These are phyloP conservation scores for Coemansia sp. DNA, from an alignment of 192 early-diverging fungal genomes.

Conservation along the genomic window DNA sequence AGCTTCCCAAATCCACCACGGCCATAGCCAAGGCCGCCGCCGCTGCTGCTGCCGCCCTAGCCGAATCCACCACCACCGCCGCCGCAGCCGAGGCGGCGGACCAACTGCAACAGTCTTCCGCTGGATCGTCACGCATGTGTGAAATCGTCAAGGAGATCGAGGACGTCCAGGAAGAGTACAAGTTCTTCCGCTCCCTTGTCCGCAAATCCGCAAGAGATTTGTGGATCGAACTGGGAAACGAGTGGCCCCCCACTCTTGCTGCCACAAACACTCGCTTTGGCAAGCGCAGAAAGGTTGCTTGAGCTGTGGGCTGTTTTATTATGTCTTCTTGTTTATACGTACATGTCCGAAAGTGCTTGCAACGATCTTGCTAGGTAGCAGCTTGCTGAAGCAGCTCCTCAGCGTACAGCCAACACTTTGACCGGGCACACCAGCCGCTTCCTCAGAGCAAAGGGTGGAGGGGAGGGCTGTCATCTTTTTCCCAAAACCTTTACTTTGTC, in stretches of 20 bases:
- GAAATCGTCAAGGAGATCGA: conserved; percentile 26
- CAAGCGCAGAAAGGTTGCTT: conserved; percentile 40
- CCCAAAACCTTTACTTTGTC: too few relatives aligned
- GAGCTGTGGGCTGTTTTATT: background rate
- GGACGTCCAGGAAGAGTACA: conserved; percentile 46
- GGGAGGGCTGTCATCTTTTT: too few relatives aligned
- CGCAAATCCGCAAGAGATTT: conserved; percentile 43
- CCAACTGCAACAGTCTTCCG: background rate
- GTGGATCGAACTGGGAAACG: conserved; percentile 50
- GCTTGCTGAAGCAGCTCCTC: too few relatives aligned
- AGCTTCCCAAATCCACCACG: conserved; percentile 2
- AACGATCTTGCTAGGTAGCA: too few relatives aligned
- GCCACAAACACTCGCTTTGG: conserved; percentile 39
- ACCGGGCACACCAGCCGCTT: too few relatives aligned
- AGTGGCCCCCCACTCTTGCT: conserved; percentile 44
- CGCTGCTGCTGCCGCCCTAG: conserved; percentile 3
- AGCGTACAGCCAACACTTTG: too few relatives aligned
- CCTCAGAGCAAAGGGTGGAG: too few relatives aligned
- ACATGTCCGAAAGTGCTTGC: too few relatives aligned
- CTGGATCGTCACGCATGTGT: conserved; percentile 10
- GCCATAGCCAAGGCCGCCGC: background rate
- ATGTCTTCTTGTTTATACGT: background rate
- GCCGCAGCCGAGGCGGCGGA: background rate
- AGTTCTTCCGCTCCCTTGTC: conserved; percentile 27
- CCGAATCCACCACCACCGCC: background rate